phyloP scores from a whole-genome alignment of 164 flowering plant genomes.

The Sedum album region DNA sequence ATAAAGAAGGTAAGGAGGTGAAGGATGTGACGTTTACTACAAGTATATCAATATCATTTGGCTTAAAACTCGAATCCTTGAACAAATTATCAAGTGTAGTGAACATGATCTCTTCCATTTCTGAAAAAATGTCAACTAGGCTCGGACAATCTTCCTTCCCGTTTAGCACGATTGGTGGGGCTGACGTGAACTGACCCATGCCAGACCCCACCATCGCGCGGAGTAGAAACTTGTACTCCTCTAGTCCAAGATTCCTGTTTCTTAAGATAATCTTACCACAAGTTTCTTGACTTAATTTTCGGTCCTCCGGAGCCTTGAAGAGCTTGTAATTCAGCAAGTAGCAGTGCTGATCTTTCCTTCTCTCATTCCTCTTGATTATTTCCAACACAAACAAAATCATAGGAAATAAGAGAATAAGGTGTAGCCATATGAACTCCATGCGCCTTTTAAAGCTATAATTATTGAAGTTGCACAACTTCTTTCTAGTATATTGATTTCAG shows the following conservation, averaged over 20 bases:
- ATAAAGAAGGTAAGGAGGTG: not conserved
- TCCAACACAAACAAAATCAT: slow-evolving; percentile 10
- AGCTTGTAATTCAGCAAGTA: slow-evolving; percentile 50
- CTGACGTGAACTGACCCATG: slow-evolving; percentile 60
- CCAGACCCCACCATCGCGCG: slow-evolving; percentile 59
- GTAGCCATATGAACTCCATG: slow-evolving; percentile 1
- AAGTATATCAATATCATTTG: not conserved
- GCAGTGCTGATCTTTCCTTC: slow-evolving; percentile 27
- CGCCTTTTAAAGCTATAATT: not conserved
- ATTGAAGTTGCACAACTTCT: not conserved
- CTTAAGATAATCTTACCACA: slow-evolving; percentile 38
- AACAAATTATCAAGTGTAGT: not conserved
- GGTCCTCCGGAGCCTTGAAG: slow-evolving; percentile 41
- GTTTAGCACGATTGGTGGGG: slow-evolving; percentile 28
- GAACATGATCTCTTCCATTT: slow-evolving; percentile 5
- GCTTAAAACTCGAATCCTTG: not conserved
- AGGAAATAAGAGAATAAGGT: not conserved
- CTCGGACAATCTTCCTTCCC: slow-evolving; percentile 1
- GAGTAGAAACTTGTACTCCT: slow-evolving; percentile 55
- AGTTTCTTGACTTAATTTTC: slow-evolving; percentile 30
- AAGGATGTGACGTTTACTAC: not conserved
- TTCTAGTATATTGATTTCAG: not conserved
- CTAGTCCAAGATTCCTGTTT: slow-evolving; percentile 38
- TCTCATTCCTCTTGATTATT: slow-evolving; percentile 1
- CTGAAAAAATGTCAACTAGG: not conserved